Base-by-base conservation (phyloP, 805 yeast genomes). In the Ogataea paraovalis region DNA sequence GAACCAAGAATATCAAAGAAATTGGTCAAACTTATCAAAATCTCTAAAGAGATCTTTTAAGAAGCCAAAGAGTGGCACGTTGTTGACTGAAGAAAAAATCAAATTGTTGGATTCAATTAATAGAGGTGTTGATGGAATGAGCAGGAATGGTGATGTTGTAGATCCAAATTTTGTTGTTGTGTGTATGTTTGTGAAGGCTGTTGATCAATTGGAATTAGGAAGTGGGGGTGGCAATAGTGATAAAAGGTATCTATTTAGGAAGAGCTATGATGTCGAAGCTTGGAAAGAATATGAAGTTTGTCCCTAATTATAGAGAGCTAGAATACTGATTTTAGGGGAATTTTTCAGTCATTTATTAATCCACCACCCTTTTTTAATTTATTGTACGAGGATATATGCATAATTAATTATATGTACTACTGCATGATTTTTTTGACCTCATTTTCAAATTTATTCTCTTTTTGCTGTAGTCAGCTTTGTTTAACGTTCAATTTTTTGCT, bases 121-220 rank as follows among this genome's bases (percentile, higher is more conserved):
- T 42, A 74, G 96, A 55, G 92, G 96, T 12, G 96, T 88, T 16
- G 96, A 88, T 65, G 96, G 96, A 7, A 82, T 78, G 27, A 79
- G 78, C 23, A 81, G 84, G 0, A 39, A 23, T 23, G 22, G 30
- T 79, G 78, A 13, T 34, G 39, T 16, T 19, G 44, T 18, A 23
- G 67, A 75, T 46, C 82, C 80, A 59, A 81, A 86, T 62, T 87
- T 85, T 61, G 80, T 81, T 1, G 79, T 87, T 21, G 78, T 86
- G 25, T 81, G 85, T 36, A 64, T 88, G 69, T 80, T 86, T 58
- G 75, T 83, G 36, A 85, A 87, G 45, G 70, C 74, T 41, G 95
- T 85, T 10, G 96, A 88, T 63, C 76, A 74, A 59, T 75, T 82
- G 45, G 83, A 82, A 52, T 67, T 82, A 51, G 81, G 79, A 44